A percentile compares a stretch with the other conserved stretches of the same genome.
phyloP scores from a whole-genome alignment of 495 filamentous ascomycete species.

The Gamarada debralockiae region DNA sequence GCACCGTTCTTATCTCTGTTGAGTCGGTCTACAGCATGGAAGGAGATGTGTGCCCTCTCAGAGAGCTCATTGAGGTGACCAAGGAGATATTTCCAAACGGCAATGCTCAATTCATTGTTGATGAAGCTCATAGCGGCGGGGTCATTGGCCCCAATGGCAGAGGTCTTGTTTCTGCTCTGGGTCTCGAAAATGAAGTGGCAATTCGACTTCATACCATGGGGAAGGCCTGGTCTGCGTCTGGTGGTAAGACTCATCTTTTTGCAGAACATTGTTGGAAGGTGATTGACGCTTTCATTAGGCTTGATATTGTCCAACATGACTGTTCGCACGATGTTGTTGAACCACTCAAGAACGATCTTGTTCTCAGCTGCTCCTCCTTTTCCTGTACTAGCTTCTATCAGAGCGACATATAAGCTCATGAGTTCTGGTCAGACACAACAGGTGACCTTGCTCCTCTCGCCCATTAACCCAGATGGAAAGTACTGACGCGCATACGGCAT shows the following conservation, averaged over 20 bases:
- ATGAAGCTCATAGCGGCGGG: constrained; percentile 64
- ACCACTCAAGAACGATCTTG: neutral
- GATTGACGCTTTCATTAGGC: constrained; percentile 10
- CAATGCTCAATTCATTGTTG: constrained; percentile 57
- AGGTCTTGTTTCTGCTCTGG: constrained; percentile 54
- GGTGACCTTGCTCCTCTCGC: constrained; percentile 31
- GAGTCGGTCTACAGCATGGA: constrained; percentile 71
- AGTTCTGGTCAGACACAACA: constrained; percentile 3
- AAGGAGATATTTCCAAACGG: constrained; percentile 44
- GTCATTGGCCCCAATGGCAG: constrained; percentile 50
- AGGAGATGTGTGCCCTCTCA: constrained; percentile 57
- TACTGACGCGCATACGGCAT: constrained; percentile 18
- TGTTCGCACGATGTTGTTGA: constrained; percentile 28
- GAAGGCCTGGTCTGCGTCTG: constrained; percentile 56
- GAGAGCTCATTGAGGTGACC: constrained; percentile 46
- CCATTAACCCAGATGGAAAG: constrained; percentile 29
- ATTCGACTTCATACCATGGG: constrained; percentile 56
- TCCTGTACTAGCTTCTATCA: constrained; percentile 43
- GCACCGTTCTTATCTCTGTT: constrained; percentile 45
- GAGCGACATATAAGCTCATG: constrained; percentile 20
- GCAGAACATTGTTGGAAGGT: too few species aligned
- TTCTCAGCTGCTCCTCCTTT: constrained; percentile 31
- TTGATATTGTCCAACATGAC: constrained; percentile 44
- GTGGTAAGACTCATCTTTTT: constrained; percentile 47
- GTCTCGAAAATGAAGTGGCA: constrained; percentile 53